phyloP scores from a whole-genome alignment of 2,329 filamentous ascomycete genomes.

The Ascochyta koolunga region DNA sequence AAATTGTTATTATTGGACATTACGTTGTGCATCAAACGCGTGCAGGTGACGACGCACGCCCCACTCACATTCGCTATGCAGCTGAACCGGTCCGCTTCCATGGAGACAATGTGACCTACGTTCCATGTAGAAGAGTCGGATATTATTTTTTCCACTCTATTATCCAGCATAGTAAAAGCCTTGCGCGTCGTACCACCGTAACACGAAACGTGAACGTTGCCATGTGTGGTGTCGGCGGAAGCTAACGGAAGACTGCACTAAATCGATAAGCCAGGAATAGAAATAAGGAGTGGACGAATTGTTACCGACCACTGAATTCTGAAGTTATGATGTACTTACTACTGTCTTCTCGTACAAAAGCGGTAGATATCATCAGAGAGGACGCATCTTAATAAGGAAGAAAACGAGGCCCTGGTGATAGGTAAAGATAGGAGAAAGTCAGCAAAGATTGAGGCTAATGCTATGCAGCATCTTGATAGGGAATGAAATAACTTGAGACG shows the following conservation, averaged over 20 bases:
- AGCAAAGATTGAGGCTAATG: too few relatives aligned
- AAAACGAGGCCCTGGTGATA: too few relatives aligned
- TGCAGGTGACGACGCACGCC: conserved; percentile 11
- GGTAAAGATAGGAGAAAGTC: too few relatives aligned
- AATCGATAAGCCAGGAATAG: conserved; percentile 1
- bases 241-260: background rate
- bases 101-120: background rate
- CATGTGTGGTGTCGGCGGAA: background rate
- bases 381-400: too few relatives aligned
- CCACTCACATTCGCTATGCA: background rate
- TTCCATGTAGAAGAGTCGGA: too few relatives aligned
- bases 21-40: conserved; percentile 2
- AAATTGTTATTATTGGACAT: background rate
- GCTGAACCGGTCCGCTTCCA: background rate
- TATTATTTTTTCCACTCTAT: too few relatives aligned
- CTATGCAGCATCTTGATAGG: too few relatives aligned
- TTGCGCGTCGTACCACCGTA: background rate
- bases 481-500: too few relatives aligned
- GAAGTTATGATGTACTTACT: background rate
- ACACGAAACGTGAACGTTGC: background rate
- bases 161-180: too few relatives aligned
- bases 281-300: background rate
- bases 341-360: background rate
- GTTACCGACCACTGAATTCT: too few relatives aligned
- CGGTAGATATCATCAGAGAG: too few relatives aligned